Percentiles rank a stretch among this genome's conserved stretches.
Evolutionary conservation across 108 stramenopile genomes (phyloP).

Genomic region (Nitzschia sp.): DNA sequence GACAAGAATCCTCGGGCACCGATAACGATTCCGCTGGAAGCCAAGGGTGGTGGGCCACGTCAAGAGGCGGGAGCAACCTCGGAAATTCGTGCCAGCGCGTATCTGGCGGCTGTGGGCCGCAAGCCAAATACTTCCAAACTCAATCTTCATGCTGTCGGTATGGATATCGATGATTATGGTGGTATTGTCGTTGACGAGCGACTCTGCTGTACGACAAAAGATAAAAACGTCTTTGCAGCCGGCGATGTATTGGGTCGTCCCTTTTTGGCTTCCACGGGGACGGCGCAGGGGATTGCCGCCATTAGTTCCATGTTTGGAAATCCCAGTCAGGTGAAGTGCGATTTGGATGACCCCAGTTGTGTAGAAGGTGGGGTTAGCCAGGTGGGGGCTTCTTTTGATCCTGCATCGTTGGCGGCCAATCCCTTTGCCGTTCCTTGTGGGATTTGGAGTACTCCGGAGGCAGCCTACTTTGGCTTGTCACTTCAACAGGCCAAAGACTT

Average conservation of each 20-base stretch:
- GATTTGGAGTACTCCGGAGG: slow-evolving; percentile 84
- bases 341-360: slow-evolving; percentile 31
- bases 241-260: slow-evolving; percentile 85
- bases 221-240: slow-evolving; percentile 75
- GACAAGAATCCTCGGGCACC: slow-evolving; percentile 50
- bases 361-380: slow-evolving; percentile 22
- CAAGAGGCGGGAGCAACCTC: slow-evolving; percentile 31
- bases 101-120: slow-evolving; percentile 80
- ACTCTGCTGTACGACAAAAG: slow-evolving; percentile 51
- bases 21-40: slow-evolving; percentile 56
- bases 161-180: slow-evolving; percentile 70
- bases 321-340: slow-evolving; percentile 1
- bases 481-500: slow-evolving; percentile 63
- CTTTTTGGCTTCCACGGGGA: slow-evolving; percentile 79
- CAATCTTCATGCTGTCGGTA: slow-evolving; percentile 65
- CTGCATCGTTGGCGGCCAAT: slow-evolving; percentile 72
- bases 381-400: slow-evolving; percentile 67
- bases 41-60: slow-evolving; percentile 53
- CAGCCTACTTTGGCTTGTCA: slow-evolving; percentile 73
- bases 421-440: slow-evolving; percentile 86
- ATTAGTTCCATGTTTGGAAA: slow-evolving; percentile 56
- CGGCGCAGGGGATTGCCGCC: slow-evolving; percentile 74
- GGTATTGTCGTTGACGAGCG: slow-evolving; percentile 63
- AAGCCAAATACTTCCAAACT: slow-evolving; percentile 75
- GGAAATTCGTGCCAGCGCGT: slow-evolving; percentile 67